Base-by-base conservation (phyloP, 805 yeast genomes). In the Candida orba region DNA sequence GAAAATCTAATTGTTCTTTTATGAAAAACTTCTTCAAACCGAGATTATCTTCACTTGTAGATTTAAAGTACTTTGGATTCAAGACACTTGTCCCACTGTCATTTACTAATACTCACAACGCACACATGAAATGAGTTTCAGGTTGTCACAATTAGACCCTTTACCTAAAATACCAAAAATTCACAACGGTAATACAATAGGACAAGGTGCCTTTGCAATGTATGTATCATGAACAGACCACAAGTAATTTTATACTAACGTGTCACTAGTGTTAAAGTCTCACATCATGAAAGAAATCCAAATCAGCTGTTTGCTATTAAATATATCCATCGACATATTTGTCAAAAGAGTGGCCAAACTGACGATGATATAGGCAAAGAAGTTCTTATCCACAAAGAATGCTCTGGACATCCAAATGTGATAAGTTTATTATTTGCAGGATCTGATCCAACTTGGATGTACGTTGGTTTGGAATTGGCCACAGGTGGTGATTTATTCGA, bases 401-500 rank as follows among this genome's bases (percentile, higher is more conserved):
- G 85, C 52, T 65, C 73, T 4, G 64, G 68, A 3, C 87, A 82
- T 56, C 76, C 73, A 15, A 82, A 84, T 53, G 71, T 84, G 13
- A 72, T 83, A 34, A 69, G 68, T 44, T 65, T 81, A 39, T 60
- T 71, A 20, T 78, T 73, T 52, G 73, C 76, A 48, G 80, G 79
- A 6, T 70, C 75, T 4, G 75, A 78, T 46, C 56, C 60, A 2
- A 71, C 70, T 37, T 84, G 82, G 76, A 63, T 76, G 32, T 83
- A 83, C 76, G 69, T 84, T 46, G 76, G 76, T 4, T 64, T 84
- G 71, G 90, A 84, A 53, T 63, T 79, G 45, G 87, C 88, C 1
- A 71, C 72, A 23, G 85, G 86, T 46, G 93, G 93, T 14, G 93
- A 84, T 60, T 58, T 84, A 18, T 84, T 84, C 58, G 90, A 83